Base-by-base conservation (phyloP, 2,329 filamentous ascomycete species). In the Penicillium sp. region DNA sequence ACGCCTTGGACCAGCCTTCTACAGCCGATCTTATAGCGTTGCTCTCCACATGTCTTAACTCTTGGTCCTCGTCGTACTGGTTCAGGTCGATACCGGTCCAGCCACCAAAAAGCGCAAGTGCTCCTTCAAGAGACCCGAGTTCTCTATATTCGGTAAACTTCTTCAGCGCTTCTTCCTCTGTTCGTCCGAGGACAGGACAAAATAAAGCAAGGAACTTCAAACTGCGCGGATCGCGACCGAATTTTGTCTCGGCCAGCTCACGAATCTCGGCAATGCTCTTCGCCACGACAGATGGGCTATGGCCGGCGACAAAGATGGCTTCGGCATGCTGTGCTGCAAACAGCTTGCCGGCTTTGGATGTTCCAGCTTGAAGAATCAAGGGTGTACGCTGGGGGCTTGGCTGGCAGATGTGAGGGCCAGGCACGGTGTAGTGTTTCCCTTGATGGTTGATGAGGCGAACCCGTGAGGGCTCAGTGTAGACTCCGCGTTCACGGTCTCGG, bases 291-390 rank as follows among this genome's bases (percentile, higher is more conserved):
- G 76, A 74, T 0, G 87, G 84, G 1, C 81, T 81, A 66, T 89
- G 86, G 0, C 84, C 84, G 0, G 83, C 85, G 0, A 88, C 81
- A 63, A 90, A 90, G 51, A 90, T 86, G 2, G 81, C 86, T 64
- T 90, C 87, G 0, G 87, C 87, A 65, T 90, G 85, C 61, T 85
- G 82, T 0, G 86, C 84, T 0, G 85, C 86, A 62, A 90, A 90
- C 0, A 73, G 69, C 67, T 86, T 88, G 1, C 86, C 87, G 0
- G 85, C 79, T 50, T 79, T 81, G 0, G 83, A 87, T 0, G 86
- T 87, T 0, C 87, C 87, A 0, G 87, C 87, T 68, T 90, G 87
- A 3, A 90, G 77, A 4, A 90, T 79, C 1, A 90, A 75, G 0
- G 87, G 87, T 1, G 86, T 88, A 3, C 87, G 75, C 63, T 90